A percentile compares a stretch with the other conserved stretches of the same genome.
Evolutionary conservation across 495 filamentous ascomycete species (phyloP).

Genomic region (Talaromyces borbonicus): DNA sequence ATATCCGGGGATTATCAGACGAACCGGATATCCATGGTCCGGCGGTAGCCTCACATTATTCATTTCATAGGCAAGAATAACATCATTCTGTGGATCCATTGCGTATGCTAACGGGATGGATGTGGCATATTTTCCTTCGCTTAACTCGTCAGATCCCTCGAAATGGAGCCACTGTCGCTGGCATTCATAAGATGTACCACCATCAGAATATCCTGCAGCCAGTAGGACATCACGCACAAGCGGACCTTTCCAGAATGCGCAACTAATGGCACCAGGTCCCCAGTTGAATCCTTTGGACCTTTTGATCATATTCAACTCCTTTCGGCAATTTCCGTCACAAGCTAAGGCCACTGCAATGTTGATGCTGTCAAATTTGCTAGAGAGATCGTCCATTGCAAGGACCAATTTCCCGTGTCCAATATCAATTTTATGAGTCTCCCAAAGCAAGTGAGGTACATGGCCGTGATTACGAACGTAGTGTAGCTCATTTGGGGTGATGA

Average conservation of each 20-base stretch:
- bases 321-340: conserved; percentile 53
- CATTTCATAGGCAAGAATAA: conserved; percentile 50
- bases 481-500: conserved; percentile 42
- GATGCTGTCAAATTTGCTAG: conserved; percentile 38
- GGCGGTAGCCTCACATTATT: conserved; percentile 42
- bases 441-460: conserved; percentile 45
- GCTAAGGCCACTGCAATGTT: conserved; percentile 49
- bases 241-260: conserved; percentile 53
- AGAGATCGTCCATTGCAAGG: conserved; percentile 45
- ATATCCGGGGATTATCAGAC: conserved; percentile 47
- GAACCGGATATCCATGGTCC: conserved; percentile 50
- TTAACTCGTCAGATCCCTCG: conserved; percentile 40
- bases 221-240: conserved; percentile 45
- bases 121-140: conserved; percentile 38
- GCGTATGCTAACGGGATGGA: conserved; percentile 48
- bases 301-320: conserved; percentile 47
- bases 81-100: conserved; percentile 45
- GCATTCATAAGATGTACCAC: not conserved
- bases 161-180: conserved; percentile 45
- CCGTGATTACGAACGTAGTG: conserved; percentile 58
- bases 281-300: conserved; percentile 51
- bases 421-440: conserved; percentile 40
- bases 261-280: conserved; percentile 48
- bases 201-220: conserved; percentile 33
- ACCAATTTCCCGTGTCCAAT: conserved; percentile 38